Conservation (phyloP, 2,329 filamentous ascomycete species). For the Seiridium cupressi region DNA sequence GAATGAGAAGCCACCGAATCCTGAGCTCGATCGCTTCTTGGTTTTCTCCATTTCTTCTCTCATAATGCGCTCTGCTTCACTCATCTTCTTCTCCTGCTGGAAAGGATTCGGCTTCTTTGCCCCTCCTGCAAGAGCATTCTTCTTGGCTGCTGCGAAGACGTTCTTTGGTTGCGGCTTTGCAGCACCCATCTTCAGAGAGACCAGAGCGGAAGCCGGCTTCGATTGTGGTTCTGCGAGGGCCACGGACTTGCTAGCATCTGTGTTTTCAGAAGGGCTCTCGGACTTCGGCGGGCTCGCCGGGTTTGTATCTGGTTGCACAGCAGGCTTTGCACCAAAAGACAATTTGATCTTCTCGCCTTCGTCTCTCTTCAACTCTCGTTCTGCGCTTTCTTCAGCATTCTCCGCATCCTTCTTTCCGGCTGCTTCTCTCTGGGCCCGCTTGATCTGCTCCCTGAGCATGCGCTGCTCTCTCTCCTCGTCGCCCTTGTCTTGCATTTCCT, state of each 20-base stretch:
- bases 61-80: conserved; percentile 86
- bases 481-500: conserved; percentile 83
- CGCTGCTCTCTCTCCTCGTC: conserved; percentile 88
- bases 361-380: conserved; percentile 53
- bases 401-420: conserved; percentile 39
- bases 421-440: conserved; percentile 62
- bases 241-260: conserved; percentile 16
- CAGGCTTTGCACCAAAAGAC: conserved; percentile 55
- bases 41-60: conserved; percentile 77
- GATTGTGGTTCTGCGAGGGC: conserved; percentile 13
- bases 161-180: conserved; percentile 71
- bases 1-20: conserved; percentile 40
- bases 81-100: conserved; percentile 77
- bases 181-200: conserved; percentile 63
- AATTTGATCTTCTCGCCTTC: conserved; percentile 77
- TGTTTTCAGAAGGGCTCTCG: conserved; percentile 12
- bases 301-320: conserved; percentile 15
- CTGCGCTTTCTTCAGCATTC: conserved; percentile 38
- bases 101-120: conserved; percentile 60
- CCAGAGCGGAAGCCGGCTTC: conserved; percentile 32
- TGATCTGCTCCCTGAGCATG: conserved; percentile 81
- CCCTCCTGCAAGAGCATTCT: conserved; percentile 63
- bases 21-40: conserved; percentile 59
- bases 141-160: conserved; percentile 66
- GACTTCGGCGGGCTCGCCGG: conserved; percentile 17